These are phyloP conservation scores for Corylus avellana DNA, from an alignment of 306 rosid species.

Conservation along the genomic window DNA sequence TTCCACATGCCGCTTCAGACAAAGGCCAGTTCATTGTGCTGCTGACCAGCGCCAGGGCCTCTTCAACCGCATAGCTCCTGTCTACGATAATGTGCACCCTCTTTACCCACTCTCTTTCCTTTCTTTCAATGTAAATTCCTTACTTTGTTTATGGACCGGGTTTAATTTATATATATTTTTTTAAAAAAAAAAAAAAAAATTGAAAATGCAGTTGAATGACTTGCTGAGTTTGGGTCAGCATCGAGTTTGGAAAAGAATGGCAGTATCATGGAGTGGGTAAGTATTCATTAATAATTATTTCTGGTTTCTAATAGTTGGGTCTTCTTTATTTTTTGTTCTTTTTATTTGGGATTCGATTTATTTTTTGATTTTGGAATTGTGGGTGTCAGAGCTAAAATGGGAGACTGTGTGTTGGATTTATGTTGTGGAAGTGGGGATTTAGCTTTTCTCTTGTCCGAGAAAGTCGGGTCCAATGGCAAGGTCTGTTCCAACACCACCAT, in stretches of 20 bases:
- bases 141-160: background rate
- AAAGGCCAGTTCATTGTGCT: constrained; percentile 41
- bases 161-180: background rate
- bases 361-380: constrained; percentile 18
- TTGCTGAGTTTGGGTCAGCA: constrained; percentile 86
- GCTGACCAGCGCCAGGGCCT: constrained; percentile 58
- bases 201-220: constrained; percentile 59
- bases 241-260: constrained; percentile 89
- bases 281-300: background rate
- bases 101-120: background rate
- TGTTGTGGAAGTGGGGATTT: constrained; percentile 99
- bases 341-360: background rate
- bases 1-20: constrained; percentile 35
- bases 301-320: background rate
- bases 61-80: constrained; percentile 85
- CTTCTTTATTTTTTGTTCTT: background rate
- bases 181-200: background rate
- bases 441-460: constrained; percentile 68
- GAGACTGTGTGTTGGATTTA: constrained; percentile 74
- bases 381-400: constrained; percentile 61
- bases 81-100: constrained; percentile 65
- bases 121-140: background rate
- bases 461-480: constrained; percentile 70
- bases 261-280: constrained; percentile 83
- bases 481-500: background rate